These are phyloP conservation scores for Phytomonas francai DNA, from an alignment of 208 protist genomes.

Conservation along the genomic window DNA sequence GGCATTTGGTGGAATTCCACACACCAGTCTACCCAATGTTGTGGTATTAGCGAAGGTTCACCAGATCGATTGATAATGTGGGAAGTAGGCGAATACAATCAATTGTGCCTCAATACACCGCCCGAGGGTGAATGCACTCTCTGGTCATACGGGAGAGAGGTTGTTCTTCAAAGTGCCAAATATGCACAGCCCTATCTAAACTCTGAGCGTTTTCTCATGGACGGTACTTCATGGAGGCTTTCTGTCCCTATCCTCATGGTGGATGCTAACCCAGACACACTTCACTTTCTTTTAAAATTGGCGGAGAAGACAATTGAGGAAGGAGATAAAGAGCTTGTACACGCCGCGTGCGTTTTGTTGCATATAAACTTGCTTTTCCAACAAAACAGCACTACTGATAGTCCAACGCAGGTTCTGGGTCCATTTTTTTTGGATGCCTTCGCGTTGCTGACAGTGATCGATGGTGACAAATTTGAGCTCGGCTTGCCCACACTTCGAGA, in stretches of 20 bases:
- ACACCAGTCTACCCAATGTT: not conserved
- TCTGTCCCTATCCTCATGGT: slow-evolving; percentile 47
- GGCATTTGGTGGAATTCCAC: slow-evolving; percentile 1
- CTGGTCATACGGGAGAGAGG: slow-evolving; percentile 56
- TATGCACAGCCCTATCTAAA: slow-evolving; percentile 51
- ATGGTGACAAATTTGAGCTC: not conserved
- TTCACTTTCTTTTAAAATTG: slow-evolving; percentile 38
- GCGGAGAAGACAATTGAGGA: slow-evolving; percentile 16
- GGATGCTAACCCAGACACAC: slow-evolving; percentile 36
- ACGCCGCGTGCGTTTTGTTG: slow-evolving; percentile 38
- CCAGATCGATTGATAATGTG: slow-evolving; percentile 39
- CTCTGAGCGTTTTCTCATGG: slow-evolving; percentile 43
- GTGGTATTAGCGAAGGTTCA: not conserved
- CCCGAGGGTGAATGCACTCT: slow-evolving; percentile 20
- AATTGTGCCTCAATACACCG: slow-evolving; percentile 8
- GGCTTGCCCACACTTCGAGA: not conserved
- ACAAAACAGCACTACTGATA: not conserved
- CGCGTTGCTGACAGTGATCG: not conserved
- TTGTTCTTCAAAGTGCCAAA: slow-evolving; percentile 37
- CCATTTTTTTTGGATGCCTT: slow-evolving; percentile 1
- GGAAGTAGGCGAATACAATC: slow-evolving; percentile 44
- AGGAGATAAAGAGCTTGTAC: slow-evolving; percentile 19
- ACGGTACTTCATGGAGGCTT: slow-evolving; percentile 59
- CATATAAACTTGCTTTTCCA: slow-evolving; percentile 59
- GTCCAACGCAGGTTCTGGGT: not conserved